Base-by-base conservation (phyloP, 495 filamentous ascomycete genomes). In the Durotheca rogersii region DNA sequence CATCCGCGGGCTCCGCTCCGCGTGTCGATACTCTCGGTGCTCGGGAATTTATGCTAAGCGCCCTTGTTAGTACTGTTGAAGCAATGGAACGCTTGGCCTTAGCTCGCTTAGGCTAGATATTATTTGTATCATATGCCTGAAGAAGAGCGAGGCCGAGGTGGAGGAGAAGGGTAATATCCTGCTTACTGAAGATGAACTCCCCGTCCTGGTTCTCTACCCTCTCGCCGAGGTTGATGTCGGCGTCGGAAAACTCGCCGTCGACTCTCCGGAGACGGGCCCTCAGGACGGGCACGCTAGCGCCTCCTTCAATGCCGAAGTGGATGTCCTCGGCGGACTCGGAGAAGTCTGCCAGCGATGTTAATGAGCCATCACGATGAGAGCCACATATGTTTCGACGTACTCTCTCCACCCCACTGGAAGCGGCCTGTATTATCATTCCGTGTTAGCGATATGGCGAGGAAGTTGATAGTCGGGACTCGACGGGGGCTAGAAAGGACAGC, bases 341-440 rank as follows among this genome's bases (percentile, higher is more conserved):
- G 60, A 79, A 80, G 58, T 68, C 53, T 5, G 9, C 9, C 23
- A 27, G 4, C n/a, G n/a, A n/a, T n/a, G n/a, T n/a, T n/a, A n/a
- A n/a, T n/a, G n/a, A n/a, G 9, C 23, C 23, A 9, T 4, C 9
- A 27, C 4, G 23, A 27, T 27, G 23, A 27, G 9, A 27, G 23
- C 23, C 4, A 27, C 4, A 27, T 27, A 27, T 27, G 23, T 27
- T 9, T 27, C 9, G 4, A 27, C 23, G 9, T 27, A 27, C 23
- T 27, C 23, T 33, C 30, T 7, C 68, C 74, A 2, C 60, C 73
- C 77, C 77, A 80, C 16, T 58, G 45, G 41, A 80, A 77, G 5
- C 17, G 15, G 0, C 77, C 76, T 79, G 43, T 15, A 6, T 2
- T n/a, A n/a, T n/a, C n/a, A n/a, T n/a, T n/a, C 4, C 23, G 23